Evolutionary conservation across 148 eudicot species (phyloP).

Genomic region (Agrostemma githago): DNA sequence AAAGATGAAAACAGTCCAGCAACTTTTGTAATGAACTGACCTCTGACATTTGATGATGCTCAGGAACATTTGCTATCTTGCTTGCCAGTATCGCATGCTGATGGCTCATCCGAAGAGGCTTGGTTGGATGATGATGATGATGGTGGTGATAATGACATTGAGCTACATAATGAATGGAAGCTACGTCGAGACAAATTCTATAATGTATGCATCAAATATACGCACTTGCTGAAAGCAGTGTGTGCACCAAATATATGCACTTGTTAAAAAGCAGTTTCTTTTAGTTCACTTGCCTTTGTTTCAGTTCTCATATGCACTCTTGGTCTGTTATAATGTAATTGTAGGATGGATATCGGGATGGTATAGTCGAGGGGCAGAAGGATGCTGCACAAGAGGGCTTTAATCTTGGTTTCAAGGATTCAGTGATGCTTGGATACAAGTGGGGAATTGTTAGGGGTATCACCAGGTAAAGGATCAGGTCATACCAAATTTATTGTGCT

Average conservation of each 20-base stretch:
- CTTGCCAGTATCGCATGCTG: conserved; percentile 11
- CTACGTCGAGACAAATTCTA: conserved; percentile 66
- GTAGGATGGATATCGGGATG: conserved; percentile 85
- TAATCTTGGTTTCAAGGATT: conserved; percentile 68
- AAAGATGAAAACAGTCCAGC: too few species aligned
- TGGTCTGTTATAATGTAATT: conserved; percentile 16
- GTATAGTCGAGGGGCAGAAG: conserved; percentile 61
- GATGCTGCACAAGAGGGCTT: conserved; percentile 88
- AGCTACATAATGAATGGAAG: conserved; percentile 81
- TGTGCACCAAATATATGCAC: conserved; percentile 21
- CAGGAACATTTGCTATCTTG: not conserved
- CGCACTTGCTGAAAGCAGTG: conserved; percentile 15
- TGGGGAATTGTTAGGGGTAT: conserved; percentile 83
- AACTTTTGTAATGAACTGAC: too few species aligned
- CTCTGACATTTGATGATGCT: not conserved
- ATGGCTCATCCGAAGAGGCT: conserved; percentile 40
- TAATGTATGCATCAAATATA: conserved; percentile 36
- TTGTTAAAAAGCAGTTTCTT: not conserved
- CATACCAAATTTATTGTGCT: not conserved
- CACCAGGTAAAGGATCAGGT: conserved; percentile 49
- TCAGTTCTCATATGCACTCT: conserved; percentile 4
- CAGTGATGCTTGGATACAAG: conserved; percentile 53
- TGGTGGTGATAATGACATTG: conserved; percentile 35
- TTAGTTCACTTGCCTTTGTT: not conserved
- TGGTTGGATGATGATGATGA: conserved; percentile 52